phyloP scores from a whole-genome alignment of 306 rosid genomes.

The Vigna reflexopilosa region DNA sequence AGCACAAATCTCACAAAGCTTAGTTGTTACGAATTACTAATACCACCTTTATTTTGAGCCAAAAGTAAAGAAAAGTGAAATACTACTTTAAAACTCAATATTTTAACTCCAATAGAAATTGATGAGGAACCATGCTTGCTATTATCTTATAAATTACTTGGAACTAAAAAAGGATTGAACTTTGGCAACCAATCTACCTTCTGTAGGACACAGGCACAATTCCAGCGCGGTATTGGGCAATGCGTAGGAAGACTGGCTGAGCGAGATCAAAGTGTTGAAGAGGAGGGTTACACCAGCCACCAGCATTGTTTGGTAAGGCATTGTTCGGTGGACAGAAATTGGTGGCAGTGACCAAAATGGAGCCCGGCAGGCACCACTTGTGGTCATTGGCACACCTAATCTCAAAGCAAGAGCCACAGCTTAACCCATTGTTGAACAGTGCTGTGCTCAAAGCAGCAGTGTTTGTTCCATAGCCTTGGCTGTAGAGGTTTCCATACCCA shows the following conservation, averaged over 20 bases:
- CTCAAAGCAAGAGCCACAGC: slow-evolving; percentile 95
- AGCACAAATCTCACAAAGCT: not conserved
- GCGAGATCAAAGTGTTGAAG: slow-evolving; percentile 93
- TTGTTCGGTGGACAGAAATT: slow-evolving; percentile 97
- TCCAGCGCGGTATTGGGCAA: slow-evolving; percentile 92
- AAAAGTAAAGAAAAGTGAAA: no score
- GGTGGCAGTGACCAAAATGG: slow-evolving; percentile 95
- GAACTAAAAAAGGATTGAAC: no score
- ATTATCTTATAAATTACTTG: no score
- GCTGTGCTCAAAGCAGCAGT: slow-evolving; percentile 98
- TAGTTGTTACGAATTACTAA: not conserved
- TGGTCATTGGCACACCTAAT: slow-evolving; percentile 73
- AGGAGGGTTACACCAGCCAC: slow-evolving; percentile 99
- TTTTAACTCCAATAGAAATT: no score
- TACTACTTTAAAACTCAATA: no score
- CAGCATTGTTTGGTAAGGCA: slow-evolving; percentile 84
- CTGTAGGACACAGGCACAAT: slow-evolving; percentile 84
- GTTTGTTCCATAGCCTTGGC: slow-evolving; percentile 97
- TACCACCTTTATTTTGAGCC: not conserved
- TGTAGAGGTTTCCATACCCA: slow-evolving; percentile 93
- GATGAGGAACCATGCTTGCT: no score
- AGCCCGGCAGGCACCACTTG: slow-evolving; percentile 89
- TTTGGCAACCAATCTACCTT: slow-evolving; percentile 55
- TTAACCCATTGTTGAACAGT: slow-evolving; percentile 86
- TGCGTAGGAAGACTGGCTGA: slow-evolving; percentile 91